These are phyloP conservation scores for Arthroderma sp. DNA, from an alignment of 2,329 filamentous ascomycete species.

Conservation along the genomic window DNA sequence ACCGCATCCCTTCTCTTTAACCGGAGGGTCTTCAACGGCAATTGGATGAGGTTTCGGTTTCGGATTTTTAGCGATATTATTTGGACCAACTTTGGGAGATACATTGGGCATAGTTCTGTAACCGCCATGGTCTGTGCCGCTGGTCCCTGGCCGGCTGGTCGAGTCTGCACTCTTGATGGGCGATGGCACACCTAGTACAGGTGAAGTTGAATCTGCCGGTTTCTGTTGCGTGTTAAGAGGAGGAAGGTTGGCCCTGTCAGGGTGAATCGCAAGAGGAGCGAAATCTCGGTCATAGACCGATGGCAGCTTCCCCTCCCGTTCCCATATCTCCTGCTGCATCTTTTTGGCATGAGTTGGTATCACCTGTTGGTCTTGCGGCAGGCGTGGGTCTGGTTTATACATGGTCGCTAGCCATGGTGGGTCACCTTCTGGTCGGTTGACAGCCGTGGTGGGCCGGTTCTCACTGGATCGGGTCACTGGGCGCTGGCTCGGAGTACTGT, in stretches of 20 bases:
- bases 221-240: slow-evolving; percentile 7
- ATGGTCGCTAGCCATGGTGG: slow-evolving; percentile 90
- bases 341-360: slow-evolving; percentile 85
- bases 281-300: slow-evolving; percentile 80
- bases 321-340: slow-evolving; percentile 90
- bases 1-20: slow-evolving; percentile 51
- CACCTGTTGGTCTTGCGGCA: slow-evolving; percentile 90
- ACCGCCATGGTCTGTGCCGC: slow-evolving; percentile 28
- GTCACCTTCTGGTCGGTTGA: slow-evolving; percentile 75
- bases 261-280: slow-evolving; percentile 52
- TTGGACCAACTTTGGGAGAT: slow-evolving; percentile 17
- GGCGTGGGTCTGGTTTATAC: slow-evolving; percentile 86
- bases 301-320: slow-evolving; percentile 76
- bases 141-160: slow-evolving; percentile 25
- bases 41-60: slow-evolving; percentile 34
- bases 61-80: slow-evolving; percentile 21
- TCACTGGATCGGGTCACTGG: slow-evolving; percentile 52
- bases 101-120: slow-evolving; percentile 40
- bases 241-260: slow-evolving; percentile 20
- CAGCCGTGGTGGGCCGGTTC: slow-evolving; percentile 40
- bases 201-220: slow-evolving; percentile 3
- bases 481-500: slow-evolving; percentile 33
- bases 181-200: slow-evolving; percentile 14
- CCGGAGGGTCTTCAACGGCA: slow-evolving; percentile 41
- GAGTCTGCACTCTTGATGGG: slow-evolving; percentile 22